Conservation (phyloP, 129 eudicot species). For the Chrysanthemum seticuspe region DNA sequence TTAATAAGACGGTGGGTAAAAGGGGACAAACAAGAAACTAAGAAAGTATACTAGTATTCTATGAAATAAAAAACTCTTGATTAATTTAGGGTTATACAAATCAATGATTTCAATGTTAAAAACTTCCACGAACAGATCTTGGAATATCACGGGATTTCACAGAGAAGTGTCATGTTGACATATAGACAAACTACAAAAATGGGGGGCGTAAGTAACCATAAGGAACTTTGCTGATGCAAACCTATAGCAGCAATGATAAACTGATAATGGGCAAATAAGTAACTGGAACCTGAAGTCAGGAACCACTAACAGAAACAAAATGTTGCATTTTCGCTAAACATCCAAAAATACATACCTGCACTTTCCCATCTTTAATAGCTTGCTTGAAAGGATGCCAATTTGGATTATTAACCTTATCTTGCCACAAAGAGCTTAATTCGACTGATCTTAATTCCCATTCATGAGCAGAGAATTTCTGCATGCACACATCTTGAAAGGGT, state of each 20-base stretch:
- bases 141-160: too few relatives aligned
- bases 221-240: neutral
- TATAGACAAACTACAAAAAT: too few relatives aligned
- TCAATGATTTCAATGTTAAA: too few relatives aligned
- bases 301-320: neutral
- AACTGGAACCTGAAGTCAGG: neutral
- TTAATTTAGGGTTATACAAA: too few relatives aligned
- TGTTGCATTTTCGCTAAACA: neutral
- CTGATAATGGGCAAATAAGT: neutral
- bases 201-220: too few relatives aligned
- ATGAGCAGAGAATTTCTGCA: slow-evolving; percentile 41
- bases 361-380: slow-evolving; percentile 40
- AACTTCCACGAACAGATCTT: too few relatives aligned
- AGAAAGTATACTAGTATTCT: too few relatives aligned
- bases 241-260: neutral
- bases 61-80: too few relatives aligned
- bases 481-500: slow-evolving; percentile 62
- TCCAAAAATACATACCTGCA: slow-evolving; percentile 38
- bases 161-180: too few relatives aligned
- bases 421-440: slow-evolving; percentile 56
- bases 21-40: too few relatives aligned
- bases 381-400: slow-evolving; percentile 62
- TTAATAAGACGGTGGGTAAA: too few relatives aligned
- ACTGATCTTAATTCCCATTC: slow-evolving; percentile 52
- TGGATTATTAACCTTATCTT: slow-evolving; percentile 54